Evolutionary conservation across 441 rosid genomes (phyloP).

Genomic region (Pelargonium australe): DNA sequence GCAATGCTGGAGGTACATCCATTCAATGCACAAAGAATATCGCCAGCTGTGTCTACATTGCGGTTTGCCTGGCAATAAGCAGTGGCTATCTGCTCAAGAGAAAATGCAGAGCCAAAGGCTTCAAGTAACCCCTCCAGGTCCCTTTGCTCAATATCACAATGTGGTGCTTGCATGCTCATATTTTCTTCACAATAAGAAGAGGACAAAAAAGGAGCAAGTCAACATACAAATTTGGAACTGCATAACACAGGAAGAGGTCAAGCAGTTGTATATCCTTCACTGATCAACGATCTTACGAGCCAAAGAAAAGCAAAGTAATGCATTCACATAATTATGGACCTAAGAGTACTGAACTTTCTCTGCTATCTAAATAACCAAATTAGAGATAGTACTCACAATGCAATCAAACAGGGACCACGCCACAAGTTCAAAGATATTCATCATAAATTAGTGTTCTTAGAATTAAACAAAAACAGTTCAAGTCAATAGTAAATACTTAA

Average conservation of each 20-base stretch:
- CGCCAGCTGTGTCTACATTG: constrained; percentile 33
- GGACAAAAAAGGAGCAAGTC: constrained; percentile 1
- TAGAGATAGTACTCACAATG: neutral
- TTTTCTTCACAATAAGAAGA: constrained; percentile 14
- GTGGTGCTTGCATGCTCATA: constrained; percentile 13
- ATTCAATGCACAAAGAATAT: constrained; percentile 37
- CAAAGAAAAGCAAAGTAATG: neutral
- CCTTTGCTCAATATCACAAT: constrained; percentile 14
- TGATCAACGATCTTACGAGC: neutral
- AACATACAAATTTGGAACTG: neutral
- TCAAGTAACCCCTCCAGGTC: constrained; percentile 32
- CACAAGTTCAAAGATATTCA: too few species aligned
- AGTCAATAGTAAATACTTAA: too few species aligned
- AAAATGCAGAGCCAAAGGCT: constrained; percentile 38
- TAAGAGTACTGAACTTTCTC: neutral
- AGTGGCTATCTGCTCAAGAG: constrained; percentile 43
- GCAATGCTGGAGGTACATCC: constrained; percentile 14
- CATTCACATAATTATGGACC: neutral
- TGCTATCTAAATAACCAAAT: neutral
- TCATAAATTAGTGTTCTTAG: too few species aligned
- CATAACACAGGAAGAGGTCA: constrained; percentile 7
- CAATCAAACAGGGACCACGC: too few species aligned
- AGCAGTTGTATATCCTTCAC: neutral
- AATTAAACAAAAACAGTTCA: too few species aligned
- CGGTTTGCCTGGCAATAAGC: constrained; percentile 35